Percentiles rank a stretch among this genome's conserved stretches.
phyloP scores from a whole-genome alignment of 2,329 filamentous ascomycete species.

The Colletotrichum cereale region DNA sequence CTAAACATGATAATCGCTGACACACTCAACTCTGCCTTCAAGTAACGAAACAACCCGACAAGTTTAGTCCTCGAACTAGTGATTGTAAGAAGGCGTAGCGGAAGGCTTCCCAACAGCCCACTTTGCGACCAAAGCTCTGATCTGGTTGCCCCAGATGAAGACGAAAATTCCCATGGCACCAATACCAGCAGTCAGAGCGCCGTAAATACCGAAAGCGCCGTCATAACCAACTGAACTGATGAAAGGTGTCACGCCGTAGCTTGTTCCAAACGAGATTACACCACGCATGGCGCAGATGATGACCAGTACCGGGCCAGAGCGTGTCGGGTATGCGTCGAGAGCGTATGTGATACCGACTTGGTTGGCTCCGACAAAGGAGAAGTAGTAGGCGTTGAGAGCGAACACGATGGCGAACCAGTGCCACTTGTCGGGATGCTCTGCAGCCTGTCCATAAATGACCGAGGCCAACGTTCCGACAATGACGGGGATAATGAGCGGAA shows the following conservation, averaged over 20 bases:
- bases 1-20: neutral
- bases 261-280: slow-evolving; percentile 58
- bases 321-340: slow-evolving; percentile 58
- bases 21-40: neutral
- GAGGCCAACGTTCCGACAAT: slow-evolving; percentile 53
- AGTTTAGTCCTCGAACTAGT: neutral
- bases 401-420: slow-evolving; percentile 52
- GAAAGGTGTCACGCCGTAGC: slow-evolving; percentile 47
- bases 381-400: slow-evolving; percentile 48
- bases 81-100: slow-evolving; percentile 16
- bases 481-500: slow-evolving; percentile 52
- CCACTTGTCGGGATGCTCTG: slow-evolving; percentile 48
- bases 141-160: slow-evolving; percentile 50
- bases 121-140: slow-evolving; percentile 38
- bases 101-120: slow-evolving; percentile 19
- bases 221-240: slow-evolving; percentile 48
- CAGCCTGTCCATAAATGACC: slow-evolving; percentile 54
- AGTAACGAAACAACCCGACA: neutral
- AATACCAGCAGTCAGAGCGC: slow-evolving; percentile 47
- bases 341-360: slow-evolving; percentile 59
- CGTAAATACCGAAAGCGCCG: slow-evolving; percentile 49
- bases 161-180: slow-evolving; percentile 48
- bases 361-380: slow-evolving; percentile 56
- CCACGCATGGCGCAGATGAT: slow-evolving; percentile 60
- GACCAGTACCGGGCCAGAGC: slow-evolving; percentile 56